These are phyloP conservation scores for Chara braunii DNA, from an alignment of 139 green algal species.

Conservation along the genomic window DNA sequence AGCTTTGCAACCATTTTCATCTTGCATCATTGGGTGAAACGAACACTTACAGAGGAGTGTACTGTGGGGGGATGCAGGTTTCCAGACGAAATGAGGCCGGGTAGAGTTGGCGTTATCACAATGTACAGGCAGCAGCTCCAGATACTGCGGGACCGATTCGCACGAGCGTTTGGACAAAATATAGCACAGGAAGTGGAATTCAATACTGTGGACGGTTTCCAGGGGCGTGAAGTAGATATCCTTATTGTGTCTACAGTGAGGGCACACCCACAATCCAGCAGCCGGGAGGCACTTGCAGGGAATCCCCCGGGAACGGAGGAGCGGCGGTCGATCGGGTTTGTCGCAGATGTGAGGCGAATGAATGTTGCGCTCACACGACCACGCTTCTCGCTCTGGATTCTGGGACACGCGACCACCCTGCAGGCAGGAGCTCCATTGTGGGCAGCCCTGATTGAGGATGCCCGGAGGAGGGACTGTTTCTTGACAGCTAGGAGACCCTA, in stretches of 20 bases:
- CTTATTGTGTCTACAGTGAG: conserved; percentile 85
- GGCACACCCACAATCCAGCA: conserved; percentile 5
- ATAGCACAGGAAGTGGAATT: conserved; percentile 52
- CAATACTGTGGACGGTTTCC: conserved; percentile 85
- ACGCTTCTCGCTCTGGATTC: conserved; percentile 19
- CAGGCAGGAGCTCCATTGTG: conserved; percentile 1
- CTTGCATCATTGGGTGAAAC: too few species aligned
- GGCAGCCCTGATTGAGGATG: conserved; percentile 29
- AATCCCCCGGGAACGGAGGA: not conserved
- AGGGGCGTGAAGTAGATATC: conserved; percentile 64
- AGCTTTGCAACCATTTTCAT: too few species aligned
- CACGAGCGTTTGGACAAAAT: not conserved
- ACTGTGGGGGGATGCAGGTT: conserved; percentile 18
- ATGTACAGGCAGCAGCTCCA: conserved; percentile 72
- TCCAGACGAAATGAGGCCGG: conserved; percentile 6
- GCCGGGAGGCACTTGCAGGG: not conserved
- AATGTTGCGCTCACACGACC: conserved; percentile 44
- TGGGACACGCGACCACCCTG: conserved; percentile 23
- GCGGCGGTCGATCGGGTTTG: conserved; percentile 36
- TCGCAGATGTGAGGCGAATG: conserved; percentile 38
- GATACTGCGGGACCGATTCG: conserved; percentile 56
- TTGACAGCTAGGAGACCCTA: conserved; percentile 16
- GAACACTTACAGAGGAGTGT: too few species aligned
- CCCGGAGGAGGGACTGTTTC: conserved; percentile 3
- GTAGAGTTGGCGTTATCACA: conserved; percentile 73